Conservation (phyloP, 345 rosid species). For the Barbarea vulgaris region DNA sequence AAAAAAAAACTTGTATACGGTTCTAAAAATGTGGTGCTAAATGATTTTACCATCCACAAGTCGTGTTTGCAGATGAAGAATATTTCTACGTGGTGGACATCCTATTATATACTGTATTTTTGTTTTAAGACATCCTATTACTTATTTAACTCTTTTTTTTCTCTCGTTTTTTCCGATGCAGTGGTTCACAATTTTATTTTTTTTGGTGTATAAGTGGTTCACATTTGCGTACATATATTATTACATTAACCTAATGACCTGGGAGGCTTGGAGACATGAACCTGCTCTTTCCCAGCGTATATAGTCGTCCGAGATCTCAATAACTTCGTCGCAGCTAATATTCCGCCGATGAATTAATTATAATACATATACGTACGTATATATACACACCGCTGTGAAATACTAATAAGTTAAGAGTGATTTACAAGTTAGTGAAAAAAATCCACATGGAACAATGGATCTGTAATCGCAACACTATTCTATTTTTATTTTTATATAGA, state of each 20-base stretch:
- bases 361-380: background rate
- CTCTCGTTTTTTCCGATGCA: background rate
- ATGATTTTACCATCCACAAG: too few relatives aligned
- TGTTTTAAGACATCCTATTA: too few relatives aligned
- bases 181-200: conserved; percentile 14
- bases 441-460: background rate
- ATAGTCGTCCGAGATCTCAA: conserved; percentile 31
- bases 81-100: conserved; percentile 26
- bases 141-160: background rate
- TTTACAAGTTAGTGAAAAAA: background rate
- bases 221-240: conserved; percentile 6
- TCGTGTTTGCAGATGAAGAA: too few relatives aligned
- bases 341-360: conserved; percentile 24
- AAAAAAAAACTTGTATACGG: too few relatives aligned
- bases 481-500: background rate
- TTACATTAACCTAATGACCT: background rate
- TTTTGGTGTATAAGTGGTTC: background rate
- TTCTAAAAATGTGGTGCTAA: too few relatives aligned
- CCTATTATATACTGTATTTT: too few relatives aligned
- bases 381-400: background rate
- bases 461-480: background rate
- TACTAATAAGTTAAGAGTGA: background rate
- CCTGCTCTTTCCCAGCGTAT: conserved; percentile 32
- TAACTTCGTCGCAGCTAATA: conserved; percentile 35
- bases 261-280: conserved; percentile 31